Evolutionary conservation across 352 stramenopile species (phyloP).

Genomic region (Pythium grandisporangium): DNA sequence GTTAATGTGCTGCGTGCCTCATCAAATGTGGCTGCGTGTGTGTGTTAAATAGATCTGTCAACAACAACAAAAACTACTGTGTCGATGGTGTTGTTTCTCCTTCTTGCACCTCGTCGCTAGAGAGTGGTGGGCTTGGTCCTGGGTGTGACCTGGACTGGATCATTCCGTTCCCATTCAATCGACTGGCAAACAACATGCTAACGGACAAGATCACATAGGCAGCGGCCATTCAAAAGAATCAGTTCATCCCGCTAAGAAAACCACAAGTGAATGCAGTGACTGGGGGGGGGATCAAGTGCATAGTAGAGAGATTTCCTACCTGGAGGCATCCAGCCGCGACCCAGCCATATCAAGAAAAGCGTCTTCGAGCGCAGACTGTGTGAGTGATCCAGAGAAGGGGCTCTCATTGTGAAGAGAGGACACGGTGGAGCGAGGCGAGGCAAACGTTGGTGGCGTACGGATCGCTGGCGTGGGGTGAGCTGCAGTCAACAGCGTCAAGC

Average conservation of each 20-base stretch:
- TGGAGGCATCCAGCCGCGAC: conserved; percentile 64
- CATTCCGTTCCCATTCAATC: too few relatives aligned
- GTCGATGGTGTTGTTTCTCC: conserved; percentile 5
- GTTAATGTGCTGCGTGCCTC: too few relatives aligned
- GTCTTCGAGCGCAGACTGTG: conserved; percentile 74
- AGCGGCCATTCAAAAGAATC: background rate
- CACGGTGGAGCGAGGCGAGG: conserved; percentile 41
- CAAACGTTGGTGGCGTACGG: conserved; percentile 21
- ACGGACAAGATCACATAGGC: background rate
- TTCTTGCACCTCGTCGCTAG: background rate
- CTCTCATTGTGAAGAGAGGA: conserved; percentile 53
- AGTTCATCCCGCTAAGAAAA: background rate
- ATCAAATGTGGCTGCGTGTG: too few relatives aligned
- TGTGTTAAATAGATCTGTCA: too few relatives aligned
- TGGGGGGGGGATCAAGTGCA: too few relatives aligned
- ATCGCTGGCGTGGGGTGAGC: too few relatives aligned
- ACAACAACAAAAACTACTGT: too few relatives aligned
- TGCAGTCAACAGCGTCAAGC: too few relatives aligned
- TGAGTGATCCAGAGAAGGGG: conserved; percentile 57
- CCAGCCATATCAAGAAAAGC: conserved; percentile 81
- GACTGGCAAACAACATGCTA: conserved; percentile 56
- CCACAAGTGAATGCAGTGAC: conserved; percentile 8
- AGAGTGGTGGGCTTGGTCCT: conserved; percentile 7
- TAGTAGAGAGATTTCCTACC: too few relatives aligned
- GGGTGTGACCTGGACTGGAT: conserved; percentile 21